A percentile compares a stretch with the other conserved stretches of the same genome.
Conservation (phyloP, 495 filamentous ascomycete species). For the Penicillium atrosanguineum region DNA sequence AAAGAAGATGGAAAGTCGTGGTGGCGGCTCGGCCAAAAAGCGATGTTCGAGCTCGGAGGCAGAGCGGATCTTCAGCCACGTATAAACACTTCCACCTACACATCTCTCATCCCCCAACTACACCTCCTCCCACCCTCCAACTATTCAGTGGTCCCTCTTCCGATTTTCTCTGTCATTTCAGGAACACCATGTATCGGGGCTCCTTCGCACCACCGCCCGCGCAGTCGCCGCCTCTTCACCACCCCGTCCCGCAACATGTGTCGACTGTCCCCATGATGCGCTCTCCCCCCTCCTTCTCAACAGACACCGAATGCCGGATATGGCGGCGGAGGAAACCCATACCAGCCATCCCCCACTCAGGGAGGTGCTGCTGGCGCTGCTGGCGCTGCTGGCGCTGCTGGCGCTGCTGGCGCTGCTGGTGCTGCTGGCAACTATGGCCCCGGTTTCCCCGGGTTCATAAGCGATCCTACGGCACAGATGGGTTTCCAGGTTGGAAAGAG, state of each 20-base stretch:
- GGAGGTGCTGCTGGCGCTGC: slow-evolving; percentile 54
- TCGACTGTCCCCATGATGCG: slow-evolving; percentile 98
- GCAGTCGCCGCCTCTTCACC: slow-evolving; percentile 93
- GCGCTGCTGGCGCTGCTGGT: slow-evolving; percentile 48
- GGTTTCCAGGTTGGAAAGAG: slow-evolving; percentile 91
- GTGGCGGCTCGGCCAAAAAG: slow-evolving; percentile 40
- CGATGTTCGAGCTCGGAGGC: slow-evolving; percentile 26
- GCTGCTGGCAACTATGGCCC: slow-evolving; percentile 63
- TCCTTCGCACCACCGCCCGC: slow-evolving; percentile 72
- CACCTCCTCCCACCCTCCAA: slow-evolving; percentile 2
- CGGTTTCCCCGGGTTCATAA: slow-evolving; percentile 85
- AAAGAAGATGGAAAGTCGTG: slow-evolving; percentile 16
- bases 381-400: slow-evolving; percentile 53
- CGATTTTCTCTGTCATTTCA: slow-evolving; percentile 7
- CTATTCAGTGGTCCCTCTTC: slow-evolving; percentile 2
- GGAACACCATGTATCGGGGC: slow-evolving; percentile 71
- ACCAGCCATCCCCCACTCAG: slow-evolving; percentile 53
- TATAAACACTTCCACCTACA: slow-evolving; percentile 33
- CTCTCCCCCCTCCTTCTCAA: slow-evolving; percentile 89
- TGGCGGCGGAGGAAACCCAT: slow-evolving; percentile 61
- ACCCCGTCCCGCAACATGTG: slow-evolving; percentile 97
- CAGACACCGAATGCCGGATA: slow-evolving; percentile 64
- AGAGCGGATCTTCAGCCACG: slow-evolving; percentile 42
- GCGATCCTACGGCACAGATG: slow-evolving; percentile 94
- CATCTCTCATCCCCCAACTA: slow-evolving; percentile 10